A percentile compares a stretch with the other conserved stretches of the same genome.
Conservation (phyloP, 768 basidiomycete species). For the Trametes cinnabarina region DNA sequence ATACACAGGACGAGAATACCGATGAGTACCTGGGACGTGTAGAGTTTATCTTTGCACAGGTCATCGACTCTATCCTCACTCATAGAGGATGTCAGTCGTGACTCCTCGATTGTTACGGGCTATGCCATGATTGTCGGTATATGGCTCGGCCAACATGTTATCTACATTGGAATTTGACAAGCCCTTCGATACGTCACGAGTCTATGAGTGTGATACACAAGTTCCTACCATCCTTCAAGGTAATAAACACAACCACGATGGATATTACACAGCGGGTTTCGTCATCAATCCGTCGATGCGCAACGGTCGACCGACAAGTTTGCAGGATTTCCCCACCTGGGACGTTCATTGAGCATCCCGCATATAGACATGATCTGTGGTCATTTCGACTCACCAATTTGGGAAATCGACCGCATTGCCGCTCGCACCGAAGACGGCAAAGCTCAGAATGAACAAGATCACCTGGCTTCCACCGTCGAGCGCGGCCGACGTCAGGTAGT, state of each 20-base stretch:
- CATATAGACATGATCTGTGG: neutral
- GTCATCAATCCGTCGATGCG: slow-evolving; percentile 5
- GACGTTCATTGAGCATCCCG: too few relatives aligned
- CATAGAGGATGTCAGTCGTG: neutral
- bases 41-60: slow-evolving; percentile 29
- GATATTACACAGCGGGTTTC: too few relatives aligned
- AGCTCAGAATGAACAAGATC: slow-evolving; percentile 42
- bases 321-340: slow-evolving; percentile 39
- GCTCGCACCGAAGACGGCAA: slow-evolving; percentile 42
- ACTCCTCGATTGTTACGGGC: too few relatives aligned
- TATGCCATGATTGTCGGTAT: too few relatives aligned
- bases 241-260: neutral
- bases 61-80: slow-evolving; percentile 20
- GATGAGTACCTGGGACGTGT: slow-evolving; percentile 51
- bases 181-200: too few relatives aligned
- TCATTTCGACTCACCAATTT: slow-evolving; percentile 40
- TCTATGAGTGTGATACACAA: too few relatives aligned
- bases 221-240: neutral
- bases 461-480: slow-evolving; percentile 49
- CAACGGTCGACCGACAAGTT: slow-evolving; percentile 40
- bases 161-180: too few relatives aligned
- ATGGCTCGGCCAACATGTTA: too few relatives aligned
- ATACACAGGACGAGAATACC: slow-evolving; percentile 72
- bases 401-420: slow-evolving; percentile 44
- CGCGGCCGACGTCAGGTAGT: slow-evolving; percentile 48